Evolutionary conservation across 306 rosid species (phyloP), one percentile per base, ranked within the genome.

Genomic region (Quercus dentata): DNA sequence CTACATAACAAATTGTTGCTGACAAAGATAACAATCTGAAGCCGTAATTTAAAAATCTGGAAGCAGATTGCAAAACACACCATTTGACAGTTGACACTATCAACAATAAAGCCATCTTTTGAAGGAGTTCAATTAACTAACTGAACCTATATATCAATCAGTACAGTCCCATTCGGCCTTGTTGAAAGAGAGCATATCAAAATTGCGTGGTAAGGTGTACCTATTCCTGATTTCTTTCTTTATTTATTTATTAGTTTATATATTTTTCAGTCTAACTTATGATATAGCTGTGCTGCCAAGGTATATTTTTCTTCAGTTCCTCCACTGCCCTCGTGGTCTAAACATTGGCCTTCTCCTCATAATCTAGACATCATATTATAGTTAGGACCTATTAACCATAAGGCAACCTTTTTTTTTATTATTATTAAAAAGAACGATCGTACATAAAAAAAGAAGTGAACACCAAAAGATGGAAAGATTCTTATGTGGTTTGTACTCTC

Each of bases 401-500:
- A 51, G 55, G 55, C 4, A 51, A 51, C 15, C 35, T 31, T 4
- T 31, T 31, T 31, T 31, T 0, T 31, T 4, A 2, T 31, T 31
- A 2, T 31, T 31, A 2, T 31, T 31, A 31, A 31, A 9, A 51
- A 11, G 15, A 51, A 11, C 15, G 55, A 51, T 10, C 13, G 35
- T 18, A 14, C 51, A 33, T 21, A 31, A 31, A 31, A 31, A 31
- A 31, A 5, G 21, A 59, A 71, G 14, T 33, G 25, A 71, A 20
- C 9, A 18, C 9, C 44, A 46, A 68, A 64, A 61, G 35, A 31
- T 1, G 17, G 25, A 68, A 56, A 67, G 31, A 19, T 5, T 44
- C 27, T 55, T 54, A 67, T 54, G 73, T 75, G 75, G 77, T 54
- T 69, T 80, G 69, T 79, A 92, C 98, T 87, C 88, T 49, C 90